Percentiles rank a stretch among this genome's conserved stretches.
Evolutionary conservation across 106 monocot species (phyloP).

Genomic region (Ottelia alismoides): DNA sequence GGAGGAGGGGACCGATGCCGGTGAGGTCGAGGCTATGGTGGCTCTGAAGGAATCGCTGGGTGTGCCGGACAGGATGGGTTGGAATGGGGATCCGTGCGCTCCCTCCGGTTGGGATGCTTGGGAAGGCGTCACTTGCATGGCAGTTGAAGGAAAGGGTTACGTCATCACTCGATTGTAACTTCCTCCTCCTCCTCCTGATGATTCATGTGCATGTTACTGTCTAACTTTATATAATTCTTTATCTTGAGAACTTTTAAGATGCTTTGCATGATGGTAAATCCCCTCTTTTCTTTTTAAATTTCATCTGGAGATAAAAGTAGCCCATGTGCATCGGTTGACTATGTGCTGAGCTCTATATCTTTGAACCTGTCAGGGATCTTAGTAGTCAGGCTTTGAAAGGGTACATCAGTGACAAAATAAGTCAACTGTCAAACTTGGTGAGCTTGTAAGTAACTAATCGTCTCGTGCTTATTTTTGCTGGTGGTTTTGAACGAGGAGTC

Average conservation of each 20-base stretch:
- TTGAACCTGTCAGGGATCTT: conserved; percentile 62
- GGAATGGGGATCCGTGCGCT: conserved; percentile 98
- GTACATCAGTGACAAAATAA: conserved; percentile 71
- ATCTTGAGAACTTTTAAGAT: too few relatives aligned
- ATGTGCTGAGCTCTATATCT: too few relatives aligned
- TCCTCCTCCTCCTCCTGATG: background rate
- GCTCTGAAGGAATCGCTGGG: conserved; percentile 74
- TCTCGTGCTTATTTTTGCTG: too few relatives aligned
- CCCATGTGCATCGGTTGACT: too few relatives aligned
- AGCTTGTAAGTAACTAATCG: conserved; percentile 99
- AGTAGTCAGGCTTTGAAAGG: conserved; percentile 94
- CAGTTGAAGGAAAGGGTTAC: conserved; percentile 27
- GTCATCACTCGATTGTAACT: conserved; percentile 84
- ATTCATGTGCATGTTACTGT: too few relatives aligned
- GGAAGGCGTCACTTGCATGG: conserved; percentile 91
- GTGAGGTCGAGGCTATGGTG: conserved; percentile 78
- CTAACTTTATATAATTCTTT: too few relatives aligned
- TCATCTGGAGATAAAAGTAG: too few relatives aligned
- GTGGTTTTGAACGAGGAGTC: too few relatives aligned
- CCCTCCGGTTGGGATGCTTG: conserved; percentile 91
- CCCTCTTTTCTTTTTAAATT: too few relatives aligned
- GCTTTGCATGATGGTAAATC: too few relatives aligned
- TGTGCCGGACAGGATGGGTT: conserved; percentile 89
- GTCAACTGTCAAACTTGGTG: conserved; percentile 70
- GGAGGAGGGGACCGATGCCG: conserved; percentile 38